A percentile compares a stretch with the other conserved stretches of the same genome.
phyloP scores from a whole-genome alignment of 1,284 basidiomycete genomes.

The Anthracocystis panici-leucophaei region DNA sequence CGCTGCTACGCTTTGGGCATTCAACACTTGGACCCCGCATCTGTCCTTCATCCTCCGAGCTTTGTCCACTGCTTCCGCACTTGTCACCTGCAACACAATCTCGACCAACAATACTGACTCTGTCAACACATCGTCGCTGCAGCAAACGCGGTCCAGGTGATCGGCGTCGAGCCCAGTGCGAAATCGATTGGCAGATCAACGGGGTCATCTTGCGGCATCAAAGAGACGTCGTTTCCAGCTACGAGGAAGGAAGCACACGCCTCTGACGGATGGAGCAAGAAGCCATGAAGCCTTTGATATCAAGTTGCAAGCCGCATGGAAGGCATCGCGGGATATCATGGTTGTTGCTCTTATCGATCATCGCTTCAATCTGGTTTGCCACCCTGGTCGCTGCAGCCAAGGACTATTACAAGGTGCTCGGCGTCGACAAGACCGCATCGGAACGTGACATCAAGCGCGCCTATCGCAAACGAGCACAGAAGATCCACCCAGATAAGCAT shows the following conservation, averaged over 20 bases:
- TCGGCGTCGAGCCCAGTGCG: neutral
- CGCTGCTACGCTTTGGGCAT: conserved; percentile 5
- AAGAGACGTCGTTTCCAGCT: neutral
- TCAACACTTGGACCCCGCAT: conserved; percentile 11
- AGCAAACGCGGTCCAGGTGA: neutral
- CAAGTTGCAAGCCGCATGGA: neutral
- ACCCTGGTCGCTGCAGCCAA: conserved; percentile 50
- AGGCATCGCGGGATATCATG: conserved; percentile 11
- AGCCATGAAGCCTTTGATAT: conserved; percentile 42
- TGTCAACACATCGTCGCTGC: neutral
- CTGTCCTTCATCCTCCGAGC: neutral
- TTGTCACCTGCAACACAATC: neutral
- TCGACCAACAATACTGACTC: neutral
- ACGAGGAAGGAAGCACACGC: too few species aligned
- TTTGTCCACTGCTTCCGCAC: neutral
- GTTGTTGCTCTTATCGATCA: conserved; percentile 23
- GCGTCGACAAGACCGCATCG: conserved; percentile 58
- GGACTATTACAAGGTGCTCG: conserved; percentile 67
- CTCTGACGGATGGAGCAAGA: neutral
- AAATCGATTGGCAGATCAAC: neutral
- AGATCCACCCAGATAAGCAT: conserved; percentile 68
- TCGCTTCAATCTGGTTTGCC: conserved; percentile 28
- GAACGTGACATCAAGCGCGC: conserved; percentile 68
- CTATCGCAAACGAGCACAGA: conserved; percentile 65
- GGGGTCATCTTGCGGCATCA: neutral